These are phyloP conservation scores for Coemansia sp. DNA, from an alignment of 192 early-diverging fungal species.

Conservation along the genomic window DNA sequence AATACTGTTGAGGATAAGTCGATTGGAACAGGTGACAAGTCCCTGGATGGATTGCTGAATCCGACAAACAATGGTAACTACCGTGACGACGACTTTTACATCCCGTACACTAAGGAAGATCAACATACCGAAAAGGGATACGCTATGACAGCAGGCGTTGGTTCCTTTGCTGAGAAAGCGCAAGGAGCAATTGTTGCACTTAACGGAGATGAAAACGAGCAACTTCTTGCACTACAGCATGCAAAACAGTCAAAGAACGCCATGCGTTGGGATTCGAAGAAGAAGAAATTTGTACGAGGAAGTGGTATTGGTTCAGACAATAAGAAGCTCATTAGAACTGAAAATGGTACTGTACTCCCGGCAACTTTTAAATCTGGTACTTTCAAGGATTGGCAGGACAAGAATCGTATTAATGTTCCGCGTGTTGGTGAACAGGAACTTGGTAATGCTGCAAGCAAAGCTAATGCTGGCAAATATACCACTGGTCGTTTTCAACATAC, in stretches of 20 bases:
- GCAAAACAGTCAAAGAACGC: conserved; percentile 51
- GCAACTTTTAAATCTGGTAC: conserved; percentile 85
- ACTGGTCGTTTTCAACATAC: conserved; percentile 76
- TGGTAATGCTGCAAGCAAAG: conserved; percentile 24
- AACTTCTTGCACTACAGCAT: conserved; percentile 61
- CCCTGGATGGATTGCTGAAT: conserved; percentile 21
- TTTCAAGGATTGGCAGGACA: conserved; percentile 90
- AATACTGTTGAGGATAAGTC: conserved; percentile 33
- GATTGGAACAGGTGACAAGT: conserved; percentile 7
- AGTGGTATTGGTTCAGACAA: conserved; percentile 88
- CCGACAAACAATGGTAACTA: conserved; percentile 29
- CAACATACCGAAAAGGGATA: conserved; percentile 86
- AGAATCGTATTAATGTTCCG: conserved; percentile 77
- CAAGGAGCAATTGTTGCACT: conserved; percentile 72
- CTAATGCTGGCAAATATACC: conserved; percentile 47
- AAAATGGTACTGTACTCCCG: conserved; percentile 84
- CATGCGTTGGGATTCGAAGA: conserved; percentile 88
- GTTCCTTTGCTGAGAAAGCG: conserved; percentile 81
- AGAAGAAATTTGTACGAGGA: conserved; percentile 86
- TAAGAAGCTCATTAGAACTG: conserved; percentile 90
- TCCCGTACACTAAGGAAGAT: conserved; percentile 81
- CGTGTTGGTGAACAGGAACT: conserved; percentile 86
- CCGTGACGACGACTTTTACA: conserved; percentile 84
- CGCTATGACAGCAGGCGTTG: conserved; percentile 60
- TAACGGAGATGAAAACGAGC: conserved; percentile 77